These are phyloP conservation scores for Aristolochia californica DNA, from an alignment of 164 flowering plant genomes.

Conservation along the genomic window DNA sequence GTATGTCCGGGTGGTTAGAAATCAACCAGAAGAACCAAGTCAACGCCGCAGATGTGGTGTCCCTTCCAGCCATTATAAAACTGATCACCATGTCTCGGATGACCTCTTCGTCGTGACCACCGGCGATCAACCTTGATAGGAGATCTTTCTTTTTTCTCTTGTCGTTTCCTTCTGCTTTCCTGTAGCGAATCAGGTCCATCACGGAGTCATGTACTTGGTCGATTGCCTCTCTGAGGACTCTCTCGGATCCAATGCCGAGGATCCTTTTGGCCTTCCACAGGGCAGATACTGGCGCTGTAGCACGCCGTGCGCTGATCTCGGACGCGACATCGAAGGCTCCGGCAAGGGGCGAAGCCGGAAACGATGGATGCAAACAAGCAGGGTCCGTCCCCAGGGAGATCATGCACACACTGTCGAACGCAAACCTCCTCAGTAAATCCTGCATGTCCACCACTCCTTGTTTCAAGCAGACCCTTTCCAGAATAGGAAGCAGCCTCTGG, in stretches of 20 bases:
- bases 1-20: slow-evolving; percentile 8
- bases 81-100: slow-evolving; percentile 64
- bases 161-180: slow-evolving; percentile 10
- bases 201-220: slow-evolving; percentile 27
- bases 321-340: slow-evolving; percentile 58
- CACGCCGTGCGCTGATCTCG: slow-evolving; percentile 42
- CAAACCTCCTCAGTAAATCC: slow-evolving; percentile 42
- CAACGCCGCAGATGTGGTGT: slow-evolving; percentile 72
- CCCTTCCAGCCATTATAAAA: slow-evolving; percentile 73
- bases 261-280: slow-evolving; percentile 54
- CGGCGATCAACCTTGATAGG: slow-evolving; percentile 32
- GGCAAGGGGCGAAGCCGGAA: slow-evolving; percentile 23
- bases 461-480: slow-evolving; percentile 21
- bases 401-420: slow-evolving; percentile 51
- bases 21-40: slow-evolving; percentile 55
- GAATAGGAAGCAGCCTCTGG: slow-evolving; percentile 33
- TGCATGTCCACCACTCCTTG: slow-evolving; percentile 23
- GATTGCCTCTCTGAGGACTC: slow-evolving; percentile 30
- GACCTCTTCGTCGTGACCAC: slow-evolving; percentile 37
- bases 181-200: slow-evolving; percentile 25
- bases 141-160: slow-evolving; percentile 27
- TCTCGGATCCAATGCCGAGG: slow-evolving; percentile 45
- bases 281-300: slow-evolving; percentile 25
- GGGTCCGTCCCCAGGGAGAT: slow-evolving; percentile 51
- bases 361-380: slow-evolving; percentile 28